A percentile compares a stretch with the other conserved stretches of the same genome.
These are phyloP conservation scores for Tylopilus vinaceipallidus DNA, from an alignment of 768 basidiomycete species.

Conservation along the genomic window DNA sequence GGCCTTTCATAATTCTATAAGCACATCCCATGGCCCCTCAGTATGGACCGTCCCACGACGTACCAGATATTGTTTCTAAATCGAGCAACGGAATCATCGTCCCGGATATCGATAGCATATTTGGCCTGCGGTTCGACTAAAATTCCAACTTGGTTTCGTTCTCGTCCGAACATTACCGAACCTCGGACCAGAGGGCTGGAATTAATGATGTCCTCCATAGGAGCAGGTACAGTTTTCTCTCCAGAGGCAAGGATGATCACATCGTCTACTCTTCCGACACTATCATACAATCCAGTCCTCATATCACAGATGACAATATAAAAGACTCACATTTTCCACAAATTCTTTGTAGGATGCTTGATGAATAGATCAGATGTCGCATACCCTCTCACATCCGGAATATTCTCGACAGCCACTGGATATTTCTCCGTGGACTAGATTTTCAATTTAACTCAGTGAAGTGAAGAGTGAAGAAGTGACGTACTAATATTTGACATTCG, in stretches of 20 bases:
- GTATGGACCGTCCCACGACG: background rate
- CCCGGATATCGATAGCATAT: conserved; percentile 11
- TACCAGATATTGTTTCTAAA: conserved; percentile 27
- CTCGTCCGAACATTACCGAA: conserved; percentile 34
- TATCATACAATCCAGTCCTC: conserved; percentile 9
- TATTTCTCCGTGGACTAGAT: conserved; percentile 3
- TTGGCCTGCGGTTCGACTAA: conserved; percentile 27
- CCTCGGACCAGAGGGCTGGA: conserved; percentile 22
- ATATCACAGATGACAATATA: background rate
- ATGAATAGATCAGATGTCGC: conserved; percentile 44
- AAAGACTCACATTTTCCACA: conserved; percentile 42
- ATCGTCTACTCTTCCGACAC: conserved; percentile 39
- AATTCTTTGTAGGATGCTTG: conserved; percentile 41
- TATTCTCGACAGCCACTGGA: conserved; percentile 27
- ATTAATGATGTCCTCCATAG: conserved; percentile 13
- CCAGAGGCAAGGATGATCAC: conserved; percentile 32
- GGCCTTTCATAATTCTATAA: conserved; percentile 25
- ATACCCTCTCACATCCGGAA: conserved; percentile 33
- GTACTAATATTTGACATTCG: conserved; percentile 37
- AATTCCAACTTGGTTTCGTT: conserved; percentile 30
- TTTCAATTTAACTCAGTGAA: background rate
- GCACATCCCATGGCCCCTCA: background rate
- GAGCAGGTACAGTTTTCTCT: conserved; percentile 35
- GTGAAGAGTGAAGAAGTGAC: background rate
- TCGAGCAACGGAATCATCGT: conserved; percentile 6